Evolutionary conservation across 192 early-diverging fungal species (phyloP).

Genomic region (Fimicolochytrium jonesii): DNA sequence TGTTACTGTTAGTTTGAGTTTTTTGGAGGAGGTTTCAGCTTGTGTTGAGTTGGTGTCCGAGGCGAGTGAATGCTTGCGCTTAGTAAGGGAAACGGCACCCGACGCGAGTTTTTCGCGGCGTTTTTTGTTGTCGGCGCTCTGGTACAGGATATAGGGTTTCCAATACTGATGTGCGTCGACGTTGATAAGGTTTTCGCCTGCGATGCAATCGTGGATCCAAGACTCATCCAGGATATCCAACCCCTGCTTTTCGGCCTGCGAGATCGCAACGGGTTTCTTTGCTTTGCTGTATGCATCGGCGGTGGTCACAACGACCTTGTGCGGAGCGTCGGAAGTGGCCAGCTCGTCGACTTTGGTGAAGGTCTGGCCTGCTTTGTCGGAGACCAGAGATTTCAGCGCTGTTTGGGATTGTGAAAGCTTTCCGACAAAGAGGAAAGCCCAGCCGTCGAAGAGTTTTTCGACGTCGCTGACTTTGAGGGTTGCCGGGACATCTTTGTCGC

Average conservation of each 20-base stretch:
- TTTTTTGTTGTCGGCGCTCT: too few relatives aligned
- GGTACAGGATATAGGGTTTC: too few relatives aligned
- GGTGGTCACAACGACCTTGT: not conserved
- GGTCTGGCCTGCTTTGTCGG: constrained; percentile 3
- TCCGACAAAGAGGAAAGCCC: constrained; percentile 5
- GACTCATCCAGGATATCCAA: constrained; percentile 13
- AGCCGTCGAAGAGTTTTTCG: constrained; percentile 12
- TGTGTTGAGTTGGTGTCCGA: not conserved
- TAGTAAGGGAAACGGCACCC: too few relatives aligned
- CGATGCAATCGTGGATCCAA: not conserved
- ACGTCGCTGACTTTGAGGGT: not conserved
- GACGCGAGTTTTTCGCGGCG: too few relatives aligned
- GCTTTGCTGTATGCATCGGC: not conserved
- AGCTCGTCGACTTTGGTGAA: not conserved
- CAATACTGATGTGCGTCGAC: too few relatives aligned
- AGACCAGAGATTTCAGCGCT: not conserved
- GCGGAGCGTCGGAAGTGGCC: not conserved
- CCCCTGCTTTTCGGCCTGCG: not conserved
- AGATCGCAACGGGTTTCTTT: not conserved
- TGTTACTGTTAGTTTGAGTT: constrained; percentile 14
- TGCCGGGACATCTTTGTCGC: too few relatives aligned
- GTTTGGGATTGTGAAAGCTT: constrained; percentile 5
- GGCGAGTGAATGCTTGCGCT: too few relatives aligned
- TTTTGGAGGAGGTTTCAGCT: not conserved
- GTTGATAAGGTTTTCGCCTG: too few relatives aligned